phyloP scores from a whole-genome alignment of 2,329 filamentous ascomycete species.

The Stenocarpella maydis region DNA sequence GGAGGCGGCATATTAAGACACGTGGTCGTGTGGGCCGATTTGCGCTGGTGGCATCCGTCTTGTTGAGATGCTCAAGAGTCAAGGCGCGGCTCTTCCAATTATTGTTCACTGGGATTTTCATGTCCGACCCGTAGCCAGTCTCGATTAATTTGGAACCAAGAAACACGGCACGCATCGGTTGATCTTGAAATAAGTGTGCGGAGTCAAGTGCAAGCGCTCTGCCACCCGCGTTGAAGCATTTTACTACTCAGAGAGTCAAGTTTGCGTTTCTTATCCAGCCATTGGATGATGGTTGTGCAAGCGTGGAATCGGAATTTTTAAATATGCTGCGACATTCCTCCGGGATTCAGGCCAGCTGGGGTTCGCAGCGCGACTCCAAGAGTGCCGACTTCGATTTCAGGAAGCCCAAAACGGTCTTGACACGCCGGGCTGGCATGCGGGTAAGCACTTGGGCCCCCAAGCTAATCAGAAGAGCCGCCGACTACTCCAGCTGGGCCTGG shows the following conservation, averaged over 20 bases:
- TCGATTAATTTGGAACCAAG: not conserved
- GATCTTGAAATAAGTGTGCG: not conserved
- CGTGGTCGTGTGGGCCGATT: not conserved
- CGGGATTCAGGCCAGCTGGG: not conserved
- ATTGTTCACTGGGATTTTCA: not conserved
- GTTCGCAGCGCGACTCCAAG: too few relatives aligned
- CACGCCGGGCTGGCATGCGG: not conserved
- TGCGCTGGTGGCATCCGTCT: not conserved
- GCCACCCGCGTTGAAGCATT: too few relatives aligned
- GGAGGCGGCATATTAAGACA: conserved; percentile 8
- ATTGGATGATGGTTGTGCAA: not conserved
- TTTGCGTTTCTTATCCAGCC: not conserved
- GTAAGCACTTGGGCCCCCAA: not conserved
- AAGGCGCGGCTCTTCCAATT: not conserved
- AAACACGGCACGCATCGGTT: not conserved
- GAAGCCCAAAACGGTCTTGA: not conserved
- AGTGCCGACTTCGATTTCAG: not conserved
- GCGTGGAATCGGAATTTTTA: not conserved
- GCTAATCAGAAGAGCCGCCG: not conserved
- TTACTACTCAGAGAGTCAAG: not conserved
- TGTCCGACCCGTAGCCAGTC: not conserved
- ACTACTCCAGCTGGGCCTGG: not conserved
- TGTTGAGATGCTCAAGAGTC: not conserved
- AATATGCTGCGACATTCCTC: not conserved
- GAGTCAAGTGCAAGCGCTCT: not conserved